Evolutionary conservation across 192 early-diverging fungal species (phyloP), one percentile per base, ranked within the genome.

Genomic region (Lunasporangiospora selenospora): DNA sequence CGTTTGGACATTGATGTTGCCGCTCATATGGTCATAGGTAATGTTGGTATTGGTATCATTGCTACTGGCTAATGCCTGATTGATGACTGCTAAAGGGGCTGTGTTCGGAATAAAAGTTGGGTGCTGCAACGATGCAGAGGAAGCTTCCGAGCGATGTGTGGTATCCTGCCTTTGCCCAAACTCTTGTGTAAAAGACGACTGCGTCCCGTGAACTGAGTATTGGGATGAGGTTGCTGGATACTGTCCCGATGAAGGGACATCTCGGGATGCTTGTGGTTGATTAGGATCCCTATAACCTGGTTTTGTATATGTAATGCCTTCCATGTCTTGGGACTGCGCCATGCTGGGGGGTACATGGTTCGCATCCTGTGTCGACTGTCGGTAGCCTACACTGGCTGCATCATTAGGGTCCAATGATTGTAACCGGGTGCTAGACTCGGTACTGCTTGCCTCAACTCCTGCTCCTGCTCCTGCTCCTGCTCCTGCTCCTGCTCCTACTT

Each of bases 21-120:
- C 69, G 43, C 54, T 73, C 60, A 73, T 73, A 29, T 73, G 69
- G 43, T 62, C 58, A 31, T 62, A 62, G 8, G 69, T 73, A 23
- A 73, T 73, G 43, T 73, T 73, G 33, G 30, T 52, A 42, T 50
- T 55, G 31, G 37, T 46, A 43, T 19, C 43, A 26, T 45, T 21
- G 24, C 30, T 50, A 10, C 26, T 29, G 18, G 26, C 24, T 47
- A 26, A 47, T 21, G 45, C 41, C 63, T 18, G 24, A 31, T 36
- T 30, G 33, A 32, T 65, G 63, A 43, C 53, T 51, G 26, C 55
- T 65, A 8, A 52, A 54, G 3, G 37, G 41, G 26, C 54, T 64
- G 13, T 29, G 18, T 4, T n/a, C n/a, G 52, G 62, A 13, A 21
- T 29, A 19, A 13, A 26, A 18, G 60, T 26, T 21, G 47, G 18